Evolutionary conservation across 2,329 filamentous ascomycete genomes (phyloP), one percentile per base, ranked within the genome.

Genomic region (Cytospora schulzeri): DNA sequence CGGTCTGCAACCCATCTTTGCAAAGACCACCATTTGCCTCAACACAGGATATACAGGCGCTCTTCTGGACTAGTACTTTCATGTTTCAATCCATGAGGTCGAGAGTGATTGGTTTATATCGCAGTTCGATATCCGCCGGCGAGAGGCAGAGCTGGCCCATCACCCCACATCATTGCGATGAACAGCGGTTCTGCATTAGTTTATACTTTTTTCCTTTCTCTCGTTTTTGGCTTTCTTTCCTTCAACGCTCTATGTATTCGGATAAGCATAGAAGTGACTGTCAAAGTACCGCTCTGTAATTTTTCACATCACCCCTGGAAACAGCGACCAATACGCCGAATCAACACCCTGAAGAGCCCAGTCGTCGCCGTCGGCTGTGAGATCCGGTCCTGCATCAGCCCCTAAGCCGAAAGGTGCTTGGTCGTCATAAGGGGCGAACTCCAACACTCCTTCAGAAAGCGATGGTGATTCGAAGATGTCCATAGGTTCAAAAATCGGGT

Each of bases 311-410:
- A 56, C 24, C 19, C 59, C 64, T 54, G 69, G 67, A 15, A 69
- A 65, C 35, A 70, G 63, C 53, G 64, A 62, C 69, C 69, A 70
- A 58, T 67, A 70, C 2, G 67, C 64, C 29, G 69, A 59, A 62
- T 70, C 69, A 1, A 70, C 67, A 3, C 69, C 69, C 38, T 68
- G 66, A 15, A 69, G 64, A 35, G 68, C 64, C 69, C 69, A 70
- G 12, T 69, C 68, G 11, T 67, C 66, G 2, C 61, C 67, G 15
- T 69, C 69, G 1, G 68, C 69, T 15, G 67, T 70, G 54, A 73
- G 53, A 50, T 71, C 70, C 1, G 70, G 69, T 14, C 56, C 35
- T 28, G 41, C 15, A 2, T 14, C 41, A 2, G n/a, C 11, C 48
- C 38, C 62, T 8, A 35, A 12, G 15, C 63, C 50, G 52, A 63